Base-by-base conservation (phyloP, 306 rosid species). In the Cercis canadensis region DNA sequence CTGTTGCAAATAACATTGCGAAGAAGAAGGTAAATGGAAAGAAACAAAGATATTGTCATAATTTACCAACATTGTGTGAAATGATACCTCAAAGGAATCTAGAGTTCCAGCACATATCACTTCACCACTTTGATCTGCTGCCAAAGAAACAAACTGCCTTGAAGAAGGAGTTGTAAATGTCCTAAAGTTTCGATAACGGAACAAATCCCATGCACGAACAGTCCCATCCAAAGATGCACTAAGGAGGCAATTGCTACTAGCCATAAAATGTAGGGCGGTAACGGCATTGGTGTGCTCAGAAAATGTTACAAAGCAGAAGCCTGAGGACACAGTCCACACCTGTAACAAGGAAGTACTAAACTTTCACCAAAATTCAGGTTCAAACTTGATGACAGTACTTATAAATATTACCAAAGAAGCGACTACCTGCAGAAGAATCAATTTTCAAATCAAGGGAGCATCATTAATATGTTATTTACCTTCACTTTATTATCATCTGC, bases 401-500 rank as follows among this genome's bases (percentile, higher is more conserved):
- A 16, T 18, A 52, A n/a, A n/a, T 53, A 13, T 32, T 21, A 74
- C 46, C 24, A 76, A 47, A 54, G 50, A 21, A 18, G 53, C 36
- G 51, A 64, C 14, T 63, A 43, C 18, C 41, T 14, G 63, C 18
- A 15, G 21, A 47, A 24, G 44, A 12, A 56, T 3, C 57, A 34
- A 14, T 33, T 70, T 44, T 65, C 65, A 44, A 65, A 52, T 37
- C 46, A 39, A 33, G 37, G n/a, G 70, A 47, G 15, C 32, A 16
- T 53, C 54, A 49, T 50, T 18, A 43, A 62, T 7, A 45, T 43
- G 39, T 16, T 68, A 61, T 21, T 62, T 80, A 92, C 99, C 96
- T 91, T 94, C 75, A 94, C 92, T 94, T 94, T 94, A 76, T 94
- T 94, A 86, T 94, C 99, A 86, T 94, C 99, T 1, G 96, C 96